Percentiles rank a stretch among this genome's conserved stretches.
phyloP scores from a whole-genome alignment of 1,139 yeast genomes.

The Blastobotrys serpentis region DNA sequence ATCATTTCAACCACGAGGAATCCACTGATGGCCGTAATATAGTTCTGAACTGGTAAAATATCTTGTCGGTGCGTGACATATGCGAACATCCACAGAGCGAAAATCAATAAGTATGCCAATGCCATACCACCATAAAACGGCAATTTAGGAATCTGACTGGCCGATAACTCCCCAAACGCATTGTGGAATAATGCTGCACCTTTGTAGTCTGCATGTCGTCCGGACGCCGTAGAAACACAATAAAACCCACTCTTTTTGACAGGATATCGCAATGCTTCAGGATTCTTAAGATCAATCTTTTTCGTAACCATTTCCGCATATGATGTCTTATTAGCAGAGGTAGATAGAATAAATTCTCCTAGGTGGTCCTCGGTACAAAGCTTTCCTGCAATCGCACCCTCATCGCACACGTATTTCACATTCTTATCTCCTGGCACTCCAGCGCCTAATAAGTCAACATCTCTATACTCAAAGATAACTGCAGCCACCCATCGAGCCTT shows the following conservation, averaged over 20 bases:
- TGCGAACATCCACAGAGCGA: constrained; percentile 80
- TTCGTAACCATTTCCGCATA: constrained; percentile 59
- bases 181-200: constrained; percentile 79
- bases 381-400: constrained; percentile 55
- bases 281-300: constrained; percentile 55
- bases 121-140: constrained; percentile 88
- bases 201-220: constrained; percentile 47
- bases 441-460: constrained; percentile 66
- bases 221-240: constrained; percentile 70
- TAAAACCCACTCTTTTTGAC: constrained; percentile 82
- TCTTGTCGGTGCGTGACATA: constrained; percentile 86
- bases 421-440: constrained; percentile 38
- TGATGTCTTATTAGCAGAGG: constrained; percentile 38
- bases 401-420: constrained; percentile 71
- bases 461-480: constrained; percentile 81
- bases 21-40: constrained; percentile 79
- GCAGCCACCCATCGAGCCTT: constrained; percentile 52
- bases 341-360: constrained; percentile 60
- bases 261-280: constrained; percentile 59
- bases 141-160: constrained; percentile 86
- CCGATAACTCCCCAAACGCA: constrained; percentile 86
- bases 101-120: constrained; percentile 74
- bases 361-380: constrained; percentile 55
- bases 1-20: constrained; percentile 83
- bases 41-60: constrained; percentile 85